Evolutionary conservation across 106 monocot species (phyloP).

Genomic region (Platanthera guangdongensis): DNA sequence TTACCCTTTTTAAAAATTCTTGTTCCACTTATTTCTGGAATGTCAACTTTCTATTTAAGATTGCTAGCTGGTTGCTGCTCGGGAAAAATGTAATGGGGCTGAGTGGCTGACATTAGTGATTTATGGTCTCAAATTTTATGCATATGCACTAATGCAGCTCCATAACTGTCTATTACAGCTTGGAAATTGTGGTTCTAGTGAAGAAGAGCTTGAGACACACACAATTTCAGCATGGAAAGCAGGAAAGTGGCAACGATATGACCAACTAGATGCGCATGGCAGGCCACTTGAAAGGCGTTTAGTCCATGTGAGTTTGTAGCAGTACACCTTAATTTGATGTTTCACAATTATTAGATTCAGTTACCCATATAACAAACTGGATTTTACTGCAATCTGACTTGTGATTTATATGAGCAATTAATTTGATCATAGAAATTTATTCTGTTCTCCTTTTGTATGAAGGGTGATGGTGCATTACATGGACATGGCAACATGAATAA

Average conservation of each 20-base stretch:
- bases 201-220: conserved; percentile 97
- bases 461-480: background rate
- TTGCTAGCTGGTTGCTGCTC: background rate
- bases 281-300: conserved; percentile 38
- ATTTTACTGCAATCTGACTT: background rate
- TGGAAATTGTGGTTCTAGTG: conserved; percentile 82
- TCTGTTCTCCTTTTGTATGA: background rate
- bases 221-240: conserved; percentile 97
- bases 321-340: background rate
- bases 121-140: background rate
- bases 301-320: conserved; percentile 42
- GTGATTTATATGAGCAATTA: background rate
- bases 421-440: background rate
- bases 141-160: background rate
- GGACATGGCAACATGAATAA: background rate
- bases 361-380: background rate
- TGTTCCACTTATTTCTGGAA: background rate
- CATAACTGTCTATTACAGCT: conserved; percentile 45
- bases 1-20: background rate
- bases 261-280: conserved; percentile 46
- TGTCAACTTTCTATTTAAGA: background rate
- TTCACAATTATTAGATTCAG: background rate
- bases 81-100: background rate
- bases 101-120: background rate
- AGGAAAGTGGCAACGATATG: conserved; percentile 52